phyloP scores from a whole-genome alignment of 306 rosid genomes.

The Begonia masoniana region DNA sequence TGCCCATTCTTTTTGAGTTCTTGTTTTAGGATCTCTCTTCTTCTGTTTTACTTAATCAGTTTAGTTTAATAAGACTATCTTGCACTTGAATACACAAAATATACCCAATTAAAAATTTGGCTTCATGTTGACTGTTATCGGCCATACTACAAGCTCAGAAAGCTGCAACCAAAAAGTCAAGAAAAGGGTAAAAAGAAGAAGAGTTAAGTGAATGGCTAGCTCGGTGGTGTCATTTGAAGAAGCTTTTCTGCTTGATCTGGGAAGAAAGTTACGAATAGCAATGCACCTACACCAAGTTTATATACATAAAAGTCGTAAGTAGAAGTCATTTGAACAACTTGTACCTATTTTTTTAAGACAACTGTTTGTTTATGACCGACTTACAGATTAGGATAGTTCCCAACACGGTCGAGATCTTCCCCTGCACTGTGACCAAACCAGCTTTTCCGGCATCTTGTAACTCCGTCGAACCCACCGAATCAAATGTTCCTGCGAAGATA shows the following conservation, averaged over 20 bases:
- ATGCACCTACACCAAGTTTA: conserved; percentile 52
- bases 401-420: conserved; percentile 73
- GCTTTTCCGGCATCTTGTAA: conserved; percentile 93
- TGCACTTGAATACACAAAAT: too few species aligned
- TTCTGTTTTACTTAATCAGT: too few species aligned
- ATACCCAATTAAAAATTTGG: too few species aligned
- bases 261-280: conserved; percentile 71
- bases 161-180: too few species aligned
- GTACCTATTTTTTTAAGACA: too few species aligned
- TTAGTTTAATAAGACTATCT: too few species aligned
- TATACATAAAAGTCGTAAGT: conserved; percentile 4
- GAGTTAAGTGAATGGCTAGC: conserved; percentile 11
- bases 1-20: neutral
- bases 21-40: too few species aligned
- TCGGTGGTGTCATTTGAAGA: conserved; percentile 37
- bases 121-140: too few species aligned
- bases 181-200: too few species aligned
- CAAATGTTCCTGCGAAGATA: conserved; percentile 53
- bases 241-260: conserved; percentile 97
- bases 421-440: conserved; percentile 77
- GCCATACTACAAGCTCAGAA: too few species aligned
- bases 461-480: conserved; percentile 59
- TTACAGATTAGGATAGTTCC: conserved; percentile 89
- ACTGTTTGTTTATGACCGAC: conserved; percentile 10
- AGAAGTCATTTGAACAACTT: conserved; percentile 4